These are phyloP conservation scores for Cryptococcus maquisensis DNA, from an alignment of 1,284 basidiomycete genomes.

Conservation along the genomic window DNA sequence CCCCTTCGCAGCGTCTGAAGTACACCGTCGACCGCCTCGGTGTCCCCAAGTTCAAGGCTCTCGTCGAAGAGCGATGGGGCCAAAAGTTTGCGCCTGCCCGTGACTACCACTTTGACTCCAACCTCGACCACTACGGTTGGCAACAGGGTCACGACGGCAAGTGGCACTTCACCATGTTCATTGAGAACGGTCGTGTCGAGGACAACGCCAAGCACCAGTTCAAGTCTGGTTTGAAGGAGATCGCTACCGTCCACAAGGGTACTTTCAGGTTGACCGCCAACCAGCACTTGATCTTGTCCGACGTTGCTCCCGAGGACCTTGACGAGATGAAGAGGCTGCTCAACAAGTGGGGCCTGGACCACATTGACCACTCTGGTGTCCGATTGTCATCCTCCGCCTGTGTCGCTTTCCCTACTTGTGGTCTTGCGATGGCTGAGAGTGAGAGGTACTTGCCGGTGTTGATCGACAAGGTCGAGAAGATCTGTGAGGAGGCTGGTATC, in stretches of 20 bases:
- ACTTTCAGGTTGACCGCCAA: conserved; percentile 89
- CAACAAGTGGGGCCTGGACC: conserved; percentile 85
- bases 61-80: conserved; percentile 85
- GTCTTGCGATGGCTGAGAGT: conserved; percentile 91
- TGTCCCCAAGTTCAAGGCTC: conserved; percentile 74
- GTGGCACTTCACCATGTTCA: conserved; percentile 90
- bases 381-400: conserved; percentile 86
- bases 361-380: conserved; percentile 73
- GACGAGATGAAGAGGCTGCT: conserved; percentile 74
- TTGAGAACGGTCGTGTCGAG: conserved; percentile 96
- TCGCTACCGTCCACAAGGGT: conserved; percentile 91
- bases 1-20: conserved; percentile 62
- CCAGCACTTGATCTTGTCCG: conserved; percentile 88
- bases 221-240: conserved; percentile 88
- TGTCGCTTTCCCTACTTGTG: conserved; percentile 96
- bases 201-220: conserved; percentile 86
- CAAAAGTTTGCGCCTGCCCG: conserved; percentile 70
- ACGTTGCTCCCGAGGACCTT: conserved; percentile 69
- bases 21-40: conserved; percentile 97
- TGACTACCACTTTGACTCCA: conserved; percentile 77
- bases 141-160: conserved; percentile 77
- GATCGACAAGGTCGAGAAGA: conserved; percentile 90
- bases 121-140: conserved; percentile 96
- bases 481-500: conserved; percentile 88
- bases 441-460: conserved; percentile 93